Conservation (phyloP, 192 early-diverging fungal genomes). For the Linnemannia exigua region DNA sequence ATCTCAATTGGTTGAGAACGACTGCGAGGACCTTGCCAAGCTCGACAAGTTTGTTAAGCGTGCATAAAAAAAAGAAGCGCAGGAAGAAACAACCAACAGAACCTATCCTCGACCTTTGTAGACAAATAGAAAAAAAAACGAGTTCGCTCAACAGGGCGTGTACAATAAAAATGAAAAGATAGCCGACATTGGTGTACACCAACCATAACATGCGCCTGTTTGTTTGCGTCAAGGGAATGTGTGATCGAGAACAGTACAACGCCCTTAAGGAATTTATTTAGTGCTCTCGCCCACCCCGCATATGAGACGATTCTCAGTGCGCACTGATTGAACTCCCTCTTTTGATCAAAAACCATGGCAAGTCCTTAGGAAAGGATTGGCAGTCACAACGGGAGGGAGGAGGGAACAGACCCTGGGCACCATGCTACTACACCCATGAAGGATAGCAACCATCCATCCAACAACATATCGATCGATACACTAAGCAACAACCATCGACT, state of each 20-base stretch:
- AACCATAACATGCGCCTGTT: too few relatives aligned
- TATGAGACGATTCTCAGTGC: constrained; percentile 2
- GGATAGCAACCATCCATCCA: constrained; percentile 35
- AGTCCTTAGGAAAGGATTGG: constrained; percentile 39
- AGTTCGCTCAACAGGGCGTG: background rate
- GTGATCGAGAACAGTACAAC: background rate
- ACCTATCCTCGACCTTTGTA: background rate
- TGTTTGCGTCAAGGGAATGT: background rate
- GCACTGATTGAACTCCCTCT: constrained; percentile 33
- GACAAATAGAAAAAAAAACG: background rate
- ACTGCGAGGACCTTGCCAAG: constrained; percentile 34
- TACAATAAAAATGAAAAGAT: background rate
- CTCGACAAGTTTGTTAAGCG: constrained; percentile 34
- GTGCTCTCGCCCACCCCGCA: too few relatives aligned
- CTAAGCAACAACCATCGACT: background rate
- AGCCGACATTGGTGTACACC: too few relatives aligned
- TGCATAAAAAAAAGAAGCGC: constrained; percentile 9
- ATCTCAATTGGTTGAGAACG: constrained; percentile 42
- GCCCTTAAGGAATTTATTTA: background rate
- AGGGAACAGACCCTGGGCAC: background rate
- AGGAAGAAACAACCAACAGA: background rate
- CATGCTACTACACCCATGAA: too few relatives aligned
- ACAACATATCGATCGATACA: constrained; percentile 20
- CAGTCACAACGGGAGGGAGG: constrained; percentile 26
- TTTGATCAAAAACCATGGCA: constrained; percentile 54